phyloP scores from a whole-genome alignment of 164 flowering plant species.

The Warburgia ugandensis region DNA sequence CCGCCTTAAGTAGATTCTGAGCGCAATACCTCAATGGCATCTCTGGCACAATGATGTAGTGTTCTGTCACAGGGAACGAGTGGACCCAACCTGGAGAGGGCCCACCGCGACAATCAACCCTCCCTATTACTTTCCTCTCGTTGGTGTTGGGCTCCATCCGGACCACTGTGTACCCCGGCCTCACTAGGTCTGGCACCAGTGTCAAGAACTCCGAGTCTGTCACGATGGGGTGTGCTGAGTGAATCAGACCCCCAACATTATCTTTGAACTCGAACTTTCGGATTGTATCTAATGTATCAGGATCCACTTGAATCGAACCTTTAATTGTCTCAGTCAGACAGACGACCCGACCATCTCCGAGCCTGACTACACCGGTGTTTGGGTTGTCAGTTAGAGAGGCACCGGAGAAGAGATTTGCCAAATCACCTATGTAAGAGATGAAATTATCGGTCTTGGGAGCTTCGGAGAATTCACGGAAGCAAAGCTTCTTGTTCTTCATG shows the following conservation, averaged over 20 bases:
- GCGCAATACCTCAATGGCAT: constrained; percentile 90
- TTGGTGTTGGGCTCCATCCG: constrained; percentile 78
- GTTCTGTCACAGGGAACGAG: constrained; percentile 83
- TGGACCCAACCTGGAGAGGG: constrained; percentile 97
- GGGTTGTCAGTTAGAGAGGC: constrained; percentile 90
- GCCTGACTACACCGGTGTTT: constrained; percentile 80
- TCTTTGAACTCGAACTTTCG: constrained; percentile 76
- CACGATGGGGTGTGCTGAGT: constrained; percentile 94
- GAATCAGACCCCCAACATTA: constrained; percentile 55
- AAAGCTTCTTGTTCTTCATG: constrained; percentile 44
- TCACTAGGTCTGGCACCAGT: constrained; percentile 73
- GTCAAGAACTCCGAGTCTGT: constrained; percentile 68
- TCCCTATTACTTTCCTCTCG: constrained; percentile 75
- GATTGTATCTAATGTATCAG: constrained; percentile 62
- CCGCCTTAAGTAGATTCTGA: constrained; percentile 65
- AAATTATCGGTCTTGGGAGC: constrained; percentile 59
- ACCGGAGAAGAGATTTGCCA: constrained; percentile 75
- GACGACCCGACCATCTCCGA: constrained; percentile 85
- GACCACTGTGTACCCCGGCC: constrained; percentile 83
- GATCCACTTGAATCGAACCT: constrained; percentile 77
- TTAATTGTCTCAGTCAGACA: constrained; percentile 91
- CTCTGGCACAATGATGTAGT: constrained; percentile 84
- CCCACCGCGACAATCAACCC: constrained; percentile 78
- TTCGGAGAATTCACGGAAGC: constrained; percentile 93
- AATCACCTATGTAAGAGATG: constrained; percentile 60